Evolutionary conservation across 2,329 filamentous ascomycete species (phyloP).

Genomic region (Aspergillus neoniger): DNA sequence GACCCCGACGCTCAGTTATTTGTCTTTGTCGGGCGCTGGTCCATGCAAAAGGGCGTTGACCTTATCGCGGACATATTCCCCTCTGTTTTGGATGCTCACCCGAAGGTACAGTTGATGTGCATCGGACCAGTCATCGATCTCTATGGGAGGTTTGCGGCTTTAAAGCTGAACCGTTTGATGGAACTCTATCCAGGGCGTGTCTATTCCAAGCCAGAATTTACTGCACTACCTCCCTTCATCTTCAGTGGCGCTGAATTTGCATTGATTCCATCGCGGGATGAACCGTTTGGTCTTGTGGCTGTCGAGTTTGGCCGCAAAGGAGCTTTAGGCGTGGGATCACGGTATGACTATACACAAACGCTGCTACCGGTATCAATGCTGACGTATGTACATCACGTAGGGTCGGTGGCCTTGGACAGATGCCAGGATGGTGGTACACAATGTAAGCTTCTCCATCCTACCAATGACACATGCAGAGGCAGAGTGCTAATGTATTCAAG

Average conservation of each 20-base stretch:
- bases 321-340: slow-evolving; percentile 64
- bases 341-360: not conserved
- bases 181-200: slow-evolving; percentile 64
- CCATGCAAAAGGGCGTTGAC: slow-evolving; percentile 67
- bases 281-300: slow-evolving; percentile 67
- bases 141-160: slow-evolving; percentile 66
- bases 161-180: slow-evolving; percentile 65
- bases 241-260: slow-evolving; percentile 69
- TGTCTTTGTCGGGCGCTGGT: slow-evolving; percentile 69
- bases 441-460: slow-evolving; percentile 37
- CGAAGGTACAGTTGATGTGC: slow-evolving; percentile 62
- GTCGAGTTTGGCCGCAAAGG: slow-evolving; percentile 69
- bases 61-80: slow-evolving; percentile 68
- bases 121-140: slow-evolving; percentile 67
- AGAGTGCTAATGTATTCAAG: not conserved
- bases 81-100: slow-evolving; percentile 60
- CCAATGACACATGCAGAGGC: not conserved
- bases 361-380: not conserved
- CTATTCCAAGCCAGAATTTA: slow-evolving; percentile 67
- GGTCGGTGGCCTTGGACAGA: slow-evolving; percentile 66
- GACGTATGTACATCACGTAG: slow-evolving; percentile 24
- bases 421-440: slow-evolving; percentile 71
- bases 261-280: slow-evolving; percentile 66
- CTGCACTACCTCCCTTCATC: slow-evolving; percentile 64
- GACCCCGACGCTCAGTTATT: slow-evolving; percentile 64